A percentile compares a stretch with the other conserved stretches of the same genome.
phyloP scores from a whole-genome alignment of 2,329 filamentous ascomycete species.

The Hypomyces rosellus region DNA sequence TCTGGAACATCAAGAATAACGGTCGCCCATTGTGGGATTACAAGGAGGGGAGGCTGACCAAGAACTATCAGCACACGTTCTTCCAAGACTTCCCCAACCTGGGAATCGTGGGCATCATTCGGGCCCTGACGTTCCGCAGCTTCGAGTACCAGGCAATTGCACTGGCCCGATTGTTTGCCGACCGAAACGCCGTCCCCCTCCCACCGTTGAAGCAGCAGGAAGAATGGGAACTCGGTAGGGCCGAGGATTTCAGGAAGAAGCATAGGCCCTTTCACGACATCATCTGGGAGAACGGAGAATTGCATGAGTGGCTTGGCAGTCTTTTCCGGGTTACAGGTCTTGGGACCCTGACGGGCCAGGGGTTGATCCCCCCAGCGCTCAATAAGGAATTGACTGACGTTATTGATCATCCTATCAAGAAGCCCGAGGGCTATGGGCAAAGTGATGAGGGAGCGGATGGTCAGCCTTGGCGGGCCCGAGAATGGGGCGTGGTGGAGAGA shows the following conservation, averaged over 20 bases:
- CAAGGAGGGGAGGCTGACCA: conserved; percentile 33
- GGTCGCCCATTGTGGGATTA: conserved; percentile 48
- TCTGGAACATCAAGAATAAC: conserved; percentile 42
- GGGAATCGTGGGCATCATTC: conserved; percentile 45
- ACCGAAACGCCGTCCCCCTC: conserved; percentile 32
- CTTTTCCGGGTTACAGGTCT: conserved; percentile 46
- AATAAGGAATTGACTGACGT: conserved; percentile 40
- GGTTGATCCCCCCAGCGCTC: conserved; percentile 39
- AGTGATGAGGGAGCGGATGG: too few relatives aligned
- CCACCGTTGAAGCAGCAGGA: conserved; percentile 34
- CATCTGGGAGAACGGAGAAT: conserved; percentile 46
- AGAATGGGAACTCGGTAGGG: conserved; percentile 41
- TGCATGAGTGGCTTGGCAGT: conserved; percentile 37
- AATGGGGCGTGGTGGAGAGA: too few relatives aligned
- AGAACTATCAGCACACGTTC: conserved; percentile 48
- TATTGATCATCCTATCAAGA: conserved; percentile 37
- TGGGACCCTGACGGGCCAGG: conserved; percentile 39
- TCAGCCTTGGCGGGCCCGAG: too few relatives aligned
- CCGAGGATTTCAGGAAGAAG: conserved; percentile 22
- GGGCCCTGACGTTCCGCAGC: conserved; percentile 45
- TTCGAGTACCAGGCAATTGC: conserved; percentile 53
- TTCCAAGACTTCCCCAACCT: conserved; percentile 41
- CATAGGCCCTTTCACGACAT: conserved; percentile 46
- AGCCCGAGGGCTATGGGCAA: conserved; percentile 15
- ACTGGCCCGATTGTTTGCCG: conserved; percentile 42